These are phyloP conservation scores for Vigna nakashimae DNA, from an alignment of 306 rosid genomes.

Conservation along the genomic window DNA sequence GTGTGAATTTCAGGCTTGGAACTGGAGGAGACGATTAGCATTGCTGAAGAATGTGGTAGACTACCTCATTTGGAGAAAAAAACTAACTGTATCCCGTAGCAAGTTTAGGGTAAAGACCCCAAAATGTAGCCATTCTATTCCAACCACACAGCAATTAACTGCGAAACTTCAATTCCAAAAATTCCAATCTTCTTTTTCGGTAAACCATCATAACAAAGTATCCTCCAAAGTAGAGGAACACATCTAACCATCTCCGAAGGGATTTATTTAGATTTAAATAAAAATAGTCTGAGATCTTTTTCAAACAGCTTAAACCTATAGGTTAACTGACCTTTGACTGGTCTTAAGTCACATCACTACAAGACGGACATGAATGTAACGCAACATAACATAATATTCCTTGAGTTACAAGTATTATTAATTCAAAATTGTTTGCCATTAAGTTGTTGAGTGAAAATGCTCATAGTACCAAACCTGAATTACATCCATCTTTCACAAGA, in stretches of 20 bases:
- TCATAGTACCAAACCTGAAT: conserved; percentile 3
- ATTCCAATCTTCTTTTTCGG: neutral
- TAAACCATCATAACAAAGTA: neutral
- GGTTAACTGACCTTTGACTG: conserved; percentile 20
- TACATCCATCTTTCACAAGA: conserved; percentile 9
- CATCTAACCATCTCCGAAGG: neutral
- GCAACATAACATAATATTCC: neutral
- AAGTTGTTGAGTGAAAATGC: neutral
- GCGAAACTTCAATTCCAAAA: neutral
- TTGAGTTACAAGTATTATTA: neutral
- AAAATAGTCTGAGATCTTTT: neutral
- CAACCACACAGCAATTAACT: neutral
- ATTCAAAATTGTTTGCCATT: neutral
- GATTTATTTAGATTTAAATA: neutral
- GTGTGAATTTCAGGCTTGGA: neutral
- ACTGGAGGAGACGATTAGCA: neutral
- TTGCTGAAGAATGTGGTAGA: neutral
- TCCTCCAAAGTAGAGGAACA: conserved; percentile 1
- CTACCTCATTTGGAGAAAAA: neutral
- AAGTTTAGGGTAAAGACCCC: neutral
- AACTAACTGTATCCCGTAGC: neutral
- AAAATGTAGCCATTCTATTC: neutral
- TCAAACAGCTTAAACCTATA: neutral
- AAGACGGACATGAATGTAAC: neutral
- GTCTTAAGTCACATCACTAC: neutral